A percentile compares a stretch with the other conserved stretches of the same genome.
Conservation (phyloP, 2,329 filamentous ascomycete species). For the Neospermospora avenae region DNA sequence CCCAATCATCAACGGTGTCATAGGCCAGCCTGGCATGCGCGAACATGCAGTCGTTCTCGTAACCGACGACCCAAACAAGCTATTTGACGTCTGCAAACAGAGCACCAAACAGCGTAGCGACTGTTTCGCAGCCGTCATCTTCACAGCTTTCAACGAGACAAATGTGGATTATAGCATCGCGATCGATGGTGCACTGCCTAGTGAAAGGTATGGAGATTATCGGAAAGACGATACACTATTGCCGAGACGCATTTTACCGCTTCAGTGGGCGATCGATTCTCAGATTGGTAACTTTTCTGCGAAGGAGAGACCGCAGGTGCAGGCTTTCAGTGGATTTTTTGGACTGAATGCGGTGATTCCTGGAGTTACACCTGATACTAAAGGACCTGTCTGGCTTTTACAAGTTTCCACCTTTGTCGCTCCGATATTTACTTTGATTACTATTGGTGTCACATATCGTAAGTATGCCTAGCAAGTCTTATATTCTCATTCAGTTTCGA, state of each 20-base stretch:
- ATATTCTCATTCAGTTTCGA: background rate
- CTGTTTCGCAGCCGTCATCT: slow-evolving; percentile 29
- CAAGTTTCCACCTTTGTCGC: slow-evolving; percentile 20
- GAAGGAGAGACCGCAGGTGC: slow-evolving; percentile 20
- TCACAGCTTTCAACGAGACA: slow-evolving; percentile 26
- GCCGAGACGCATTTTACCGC: slow-evolving; percentile 17
- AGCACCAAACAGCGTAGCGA: slow-evolving; percentile 22
- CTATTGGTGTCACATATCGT: slow-evolving; percentile 29
- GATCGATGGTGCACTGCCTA: slow-evolving; percentile 15
- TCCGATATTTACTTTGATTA: slow-evolving; percentile 29
- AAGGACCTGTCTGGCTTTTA: slow-evolving; percentile 18
- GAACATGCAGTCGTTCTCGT: slow-evolving; percentile 7
- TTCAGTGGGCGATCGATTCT: slow-evolving; percentile 28
- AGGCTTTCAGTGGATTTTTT: slow-evolving; percentile 21
- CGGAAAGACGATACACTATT: slow-evolving; percentile 14
- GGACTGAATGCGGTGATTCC: background rate
- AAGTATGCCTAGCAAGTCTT: background rate
- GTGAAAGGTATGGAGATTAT: slow-evolving; percentile 13
- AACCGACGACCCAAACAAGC: slow-evolving; percentile 20
- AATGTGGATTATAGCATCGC: slow-evolving; percentile 27
- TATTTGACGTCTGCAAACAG: slow-evolving; percentile 28
- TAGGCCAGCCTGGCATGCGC: slow-evolving; percentile 18
- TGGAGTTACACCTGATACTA: background rate
- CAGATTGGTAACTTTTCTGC: slow-evolving; percentile 22
- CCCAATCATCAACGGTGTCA: slow-evolving; percentile 25